Conservation (phyloP, 805 yeast genomes). For the Lipomyces sp. region DNA sequence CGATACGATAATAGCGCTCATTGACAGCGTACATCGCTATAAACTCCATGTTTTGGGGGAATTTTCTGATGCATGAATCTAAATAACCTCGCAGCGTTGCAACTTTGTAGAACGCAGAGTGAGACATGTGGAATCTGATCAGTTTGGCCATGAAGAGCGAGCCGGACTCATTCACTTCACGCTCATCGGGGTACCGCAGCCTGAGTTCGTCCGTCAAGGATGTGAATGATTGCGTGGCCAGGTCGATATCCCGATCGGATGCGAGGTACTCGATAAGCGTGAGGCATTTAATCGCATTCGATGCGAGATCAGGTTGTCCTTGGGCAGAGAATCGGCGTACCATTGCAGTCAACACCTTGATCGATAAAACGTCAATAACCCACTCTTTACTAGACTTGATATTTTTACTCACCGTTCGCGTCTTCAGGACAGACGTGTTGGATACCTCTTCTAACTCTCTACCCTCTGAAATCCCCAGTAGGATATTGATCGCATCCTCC, state of each 20-base stretch:
- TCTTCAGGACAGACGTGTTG: slow-evolving; percentile 3
- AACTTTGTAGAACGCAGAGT: slow-evolving; percentile 18
- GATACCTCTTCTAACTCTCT: neutral
- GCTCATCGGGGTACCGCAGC: neutral
- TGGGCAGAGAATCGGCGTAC: slow-evolving; percentile 3
- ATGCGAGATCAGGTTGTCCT: slow-evolving; percentile 12
- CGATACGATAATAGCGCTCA: slow-evolving; percentile 22
- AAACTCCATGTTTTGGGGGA: slow-evolving; percentile 22
- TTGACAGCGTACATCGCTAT: slow-evolving; percentile 18
- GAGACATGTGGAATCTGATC: slow-evolving; percentile 14
- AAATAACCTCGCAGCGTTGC: slow-evolving; percentile 23
- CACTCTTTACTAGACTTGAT: neutral
- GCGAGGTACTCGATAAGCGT: slow-evolving; percentile 11
- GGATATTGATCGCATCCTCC: slow-evolving; percentile 6
- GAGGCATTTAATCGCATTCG: slow-evolving; percentile 20
- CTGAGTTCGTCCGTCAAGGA: slow-evolving; percentile 7
- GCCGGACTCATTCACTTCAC: neutral
- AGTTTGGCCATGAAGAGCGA: slow-evolving; percentile 15
- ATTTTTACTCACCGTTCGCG: neutral
- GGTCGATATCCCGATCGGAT: slow-evolving; percentile 1
- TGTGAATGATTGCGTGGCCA: neutral
- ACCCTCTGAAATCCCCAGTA: slow-evolving; percentile 10
- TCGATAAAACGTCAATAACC: neutral
- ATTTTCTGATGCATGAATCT: slow-evolving; percentile 13
- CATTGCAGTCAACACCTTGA: neutral